Base-by-base conservation (phyloP, 2,329 filamentous ascomycete genomes). In the Penicillium sclerotigenum region DNA sequence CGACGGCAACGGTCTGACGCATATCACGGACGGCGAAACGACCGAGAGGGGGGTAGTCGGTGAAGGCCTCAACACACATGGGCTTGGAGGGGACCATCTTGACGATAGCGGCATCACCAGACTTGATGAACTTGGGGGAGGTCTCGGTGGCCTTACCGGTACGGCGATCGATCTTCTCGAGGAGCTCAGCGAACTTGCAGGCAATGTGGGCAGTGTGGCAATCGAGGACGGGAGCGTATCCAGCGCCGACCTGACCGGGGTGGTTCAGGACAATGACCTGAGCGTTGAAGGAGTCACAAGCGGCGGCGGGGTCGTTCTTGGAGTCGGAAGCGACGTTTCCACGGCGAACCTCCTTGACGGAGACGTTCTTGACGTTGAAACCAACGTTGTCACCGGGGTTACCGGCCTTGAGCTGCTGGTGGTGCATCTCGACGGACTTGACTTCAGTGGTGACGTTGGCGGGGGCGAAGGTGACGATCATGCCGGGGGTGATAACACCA, bases 311-410 rank as follows among this genome's bases (percentile, higher is more conserved):
- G 84, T 99, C 94, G 86, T 96, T 95, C 92, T 99, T 99, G 87
- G 90, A 93, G 91, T 99, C 94, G 91, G 91, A 91, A 75, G 90
- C 90, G 73, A 99, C 94, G 88, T 99, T 97, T 78, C 94, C 94
- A 96, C 94, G 94, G 83, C 94, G 94, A 78, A 99, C 96, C 81
- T 99, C 94, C 92, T 99, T 99, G 84, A 99, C 94, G 81, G 94
- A 97, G 76, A 99, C 94, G 94, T 99, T 99, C 92, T 99, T 99
- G 84, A 99, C 93, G 90, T 99, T 99, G 92, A 99, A 99, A 75
- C 94, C 94, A 80, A 99, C 94, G 86, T 99, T 99, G 90, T 99
- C 94, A 88, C 94, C 94, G 77, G 94, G 94, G 69, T 90, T 77
- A 90, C 94, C 94, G 87, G 96, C 88, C 68, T 79, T 62, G 72